Evolutionary conservation across 148 eudicot genomes (phyloP).

Genomic region (Diospyros kaki): DNA sequence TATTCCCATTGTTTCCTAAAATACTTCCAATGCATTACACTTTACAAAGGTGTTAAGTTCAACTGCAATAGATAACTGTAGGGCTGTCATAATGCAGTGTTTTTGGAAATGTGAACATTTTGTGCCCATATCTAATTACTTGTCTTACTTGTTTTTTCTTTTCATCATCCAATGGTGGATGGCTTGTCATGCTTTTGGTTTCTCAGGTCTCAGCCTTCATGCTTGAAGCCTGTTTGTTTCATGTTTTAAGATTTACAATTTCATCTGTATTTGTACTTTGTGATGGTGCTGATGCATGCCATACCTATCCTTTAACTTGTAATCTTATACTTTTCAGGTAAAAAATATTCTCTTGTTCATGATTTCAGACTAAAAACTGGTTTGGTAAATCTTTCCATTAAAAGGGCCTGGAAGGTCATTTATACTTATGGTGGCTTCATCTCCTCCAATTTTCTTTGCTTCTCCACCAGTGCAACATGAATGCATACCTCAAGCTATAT

Average conservation of each 20-base stretch:
- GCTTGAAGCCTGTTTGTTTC: background rate
- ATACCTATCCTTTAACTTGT: background rate
- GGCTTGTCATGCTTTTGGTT: background rate
- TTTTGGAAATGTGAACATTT: too few relatives aligned
- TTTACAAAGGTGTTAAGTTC: too few relatives aligned
- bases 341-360: constrained; percentile 24
- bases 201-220: background rate
- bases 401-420: constrained; percentile 29
- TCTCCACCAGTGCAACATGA: constrained; percentile 63
- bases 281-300: background rate
- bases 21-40: too few relatives aligned
- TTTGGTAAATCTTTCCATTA: constrained; percentile 33
- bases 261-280: background rate
- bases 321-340: constrained; percentile 30
- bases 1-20: too few relatives aligned
- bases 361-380: constrained; percentile 28
- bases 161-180: background rate
- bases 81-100: too few relatives aligned
- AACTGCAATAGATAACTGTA: too few relatives aligned
- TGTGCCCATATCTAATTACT: too few relatives aligned
- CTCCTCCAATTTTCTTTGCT: constrained; percentile 40
- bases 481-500: constrained; percentile 59
- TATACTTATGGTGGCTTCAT: constrained; percentile 32
- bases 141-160: background rate
- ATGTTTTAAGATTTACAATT: background rate